Conservation (phyloP, 768 basidiomycete genomes). For the Auriscalpium orientale region DNA sequence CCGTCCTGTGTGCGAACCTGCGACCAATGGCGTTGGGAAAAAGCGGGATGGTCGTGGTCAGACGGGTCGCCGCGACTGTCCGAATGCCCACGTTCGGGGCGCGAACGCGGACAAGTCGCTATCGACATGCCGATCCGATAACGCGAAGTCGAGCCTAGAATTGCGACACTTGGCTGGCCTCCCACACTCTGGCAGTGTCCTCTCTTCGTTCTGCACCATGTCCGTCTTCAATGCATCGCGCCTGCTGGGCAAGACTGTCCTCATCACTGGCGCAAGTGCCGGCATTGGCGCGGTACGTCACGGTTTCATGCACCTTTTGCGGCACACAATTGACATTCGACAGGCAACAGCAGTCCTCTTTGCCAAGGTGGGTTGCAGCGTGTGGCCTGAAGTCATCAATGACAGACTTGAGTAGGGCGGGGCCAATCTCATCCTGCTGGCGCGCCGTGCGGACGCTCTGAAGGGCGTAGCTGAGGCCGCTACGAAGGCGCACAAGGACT, state of each 20-base stretch:
- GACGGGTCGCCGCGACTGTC: not conserved
- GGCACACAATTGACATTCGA: not conserved
- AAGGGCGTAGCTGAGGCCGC: conserved; percentile 64
- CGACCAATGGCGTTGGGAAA: no score
- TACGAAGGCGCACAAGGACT: conserved; percentile 59
- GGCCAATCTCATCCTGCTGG: conserved; percentile 79
- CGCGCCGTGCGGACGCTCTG: conserved; percentile 69
- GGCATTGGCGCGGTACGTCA: conserved; percentile 80
- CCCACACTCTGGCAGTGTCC: not conserved
- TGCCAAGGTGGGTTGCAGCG: conserved; percentile 53
- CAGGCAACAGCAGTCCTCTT: conserved; percentile 87
- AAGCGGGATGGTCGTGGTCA: not conserved
- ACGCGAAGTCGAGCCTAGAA: not conserved
- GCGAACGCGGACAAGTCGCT: no score
- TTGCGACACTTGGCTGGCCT: not conserved
- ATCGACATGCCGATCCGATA: not conserved
- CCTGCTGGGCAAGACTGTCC: conserved; percentile 76
- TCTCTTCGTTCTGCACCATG: conserved; percentile 34
- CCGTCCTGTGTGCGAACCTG: no score
- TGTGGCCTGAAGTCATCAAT: not conserved
- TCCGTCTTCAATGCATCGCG: conserved; percentile 77
- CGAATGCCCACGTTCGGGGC: not conserved
- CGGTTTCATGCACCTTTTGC: not conserved
- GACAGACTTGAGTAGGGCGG: conserved; percentile 49
- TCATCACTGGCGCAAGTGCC: conserved; percentile 84